Evolutionary conservation across 768 basidiomycete species (phyloP), one percentile per base, ranked within the genome.

Genomic region (Phanerochaete carnosa): DNA sequence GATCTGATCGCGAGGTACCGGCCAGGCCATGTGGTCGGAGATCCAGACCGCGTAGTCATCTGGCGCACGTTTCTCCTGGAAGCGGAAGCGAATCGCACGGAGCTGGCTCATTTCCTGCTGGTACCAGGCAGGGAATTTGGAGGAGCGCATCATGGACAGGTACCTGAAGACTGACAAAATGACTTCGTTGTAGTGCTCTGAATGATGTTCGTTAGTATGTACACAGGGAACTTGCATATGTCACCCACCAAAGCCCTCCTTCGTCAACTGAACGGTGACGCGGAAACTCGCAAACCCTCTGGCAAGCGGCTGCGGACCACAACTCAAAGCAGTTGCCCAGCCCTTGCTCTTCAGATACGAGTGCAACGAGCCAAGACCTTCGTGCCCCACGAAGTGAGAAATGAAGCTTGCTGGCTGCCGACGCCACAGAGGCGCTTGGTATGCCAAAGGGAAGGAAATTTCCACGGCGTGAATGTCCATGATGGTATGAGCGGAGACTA

Each of bases 261-360:
- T 80, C 0, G 97, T 97, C 64, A 99, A 74, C 67, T 90, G 76
- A 25, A 90, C 77, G 1, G 86, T 88, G n/a, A 91, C 73, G 71
- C 92, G 95, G 76, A 97, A 92, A 80, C 92, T 88, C 43, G 87
- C 90, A 70, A 98, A 94, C 0, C 94, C 93, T 63, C 92, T 83
- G 22, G 83, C 92, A 6, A 92, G 80, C 33, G 79, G 76, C 65
- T 90, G 88, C 2, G 83, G 79, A 1, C 90, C 93, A 46, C 86
- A 80, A 57, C 81, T 84, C 53, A 98, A 76, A 13, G 79, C 78
- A 29, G 88, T 93, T 37, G 90, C 81, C 94, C 94, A 96, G 2
- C 93, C 92, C 68, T 89, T 90, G 62, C 80, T 79, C 76, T 96
- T 98, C 59, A 99, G 80, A 71, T 94, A 94, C 0, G 94, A 92